Conservation (phyloP, 2,329 filamentous ascomycete species). For the Claviceps capensis region DNA sequence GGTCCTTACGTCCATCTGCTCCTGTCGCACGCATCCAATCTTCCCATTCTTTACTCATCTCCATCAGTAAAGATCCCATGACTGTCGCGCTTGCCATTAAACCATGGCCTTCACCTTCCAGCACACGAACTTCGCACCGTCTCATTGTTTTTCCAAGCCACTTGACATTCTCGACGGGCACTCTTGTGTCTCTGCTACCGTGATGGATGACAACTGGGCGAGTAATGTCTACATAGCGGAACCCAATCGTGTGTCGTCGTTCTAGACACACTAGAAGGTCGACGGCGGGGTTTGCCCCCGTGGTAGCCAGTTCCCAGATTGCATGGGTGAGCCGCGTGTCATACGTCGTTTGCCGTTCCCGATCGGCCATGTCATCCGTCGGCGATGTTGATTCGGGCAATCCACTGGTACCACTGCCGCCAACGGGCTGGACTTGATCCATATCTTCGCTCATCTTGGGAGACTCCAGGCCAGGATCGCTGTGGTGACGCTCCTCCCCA, state of each 20-base stretch:
- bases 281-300: slow-evolving; percentile 83
- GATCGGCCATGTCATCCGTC: slow-evolving; percentile 49
- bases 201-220: slow-evolving; percentile 88
- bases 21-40: slow-evolving; percentile 60
- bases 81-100: slow-evolving; percentile 89
- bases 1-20: slow-evolving; percentile 20
- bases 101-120: slow-evolving; percentile 87
- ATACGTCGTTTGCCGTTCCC: slow-evolving; percentile 61
- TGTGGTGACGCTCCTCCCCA: slow-evolving; percentile 10
- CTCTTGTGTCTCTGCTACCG: slow-evolving; percentile 76
- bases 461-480: slow-evolving; percentile 10
- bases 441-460: slow-evolving; percentile 31
- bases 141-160: slow-evolving; percentile 95
- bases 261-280: slow-evolving; percentile 89
- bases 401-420: slow-evolving; percentile 10
- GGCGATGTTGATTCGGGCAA: slow-evolving; percentile 35
- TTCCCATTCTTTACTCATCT: slow-evolving; percentile 90
- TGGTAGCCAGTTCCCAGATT: slow-evolving; percentile 88
- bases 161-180: slow-evolving; percentile 86
- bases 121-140: slow-evolving; percentile 76
- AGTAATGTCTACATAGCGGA: slow-evolving; percentile 92
- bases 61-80: slow-evolving; percentile 88
- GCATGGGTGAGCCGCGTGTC: slow-evolving; percentile 78
- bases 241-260: slow-evolving; percentile 79
- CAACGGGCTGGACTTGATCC: slow-evolving; percentile 29